These are phyloP conservation scores for Pythium biforme DNA, from an alignment of 352 stramenopile genomes.

Conservation along the genomic window DNA sequence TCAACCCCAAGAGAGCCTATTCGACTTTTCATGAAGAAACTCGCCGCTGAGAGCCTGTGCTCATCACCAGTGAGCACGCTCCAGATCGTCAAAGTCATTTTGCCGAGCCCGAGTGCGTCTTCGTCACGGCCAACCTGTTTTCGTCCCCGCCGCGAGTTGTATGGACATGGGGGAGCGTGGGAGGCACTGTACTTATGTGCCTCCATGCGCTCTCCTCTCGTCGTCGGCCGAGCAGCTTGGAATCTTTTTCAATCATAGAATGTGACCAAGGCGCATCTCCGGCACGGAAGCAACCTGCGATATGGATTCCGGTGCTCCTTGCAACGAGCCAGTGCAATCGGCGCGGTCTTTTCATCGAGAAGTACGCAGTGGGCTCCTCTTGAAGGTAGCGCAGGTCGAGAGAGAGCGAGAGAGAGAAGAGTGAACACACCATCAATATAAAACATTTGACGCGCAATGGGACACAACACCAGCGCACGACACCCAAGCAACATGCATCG, in stretches of 20 bases:
- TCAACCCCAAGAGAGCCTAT: background rate
- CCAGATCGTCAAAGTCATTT: constrained; percentile 1
- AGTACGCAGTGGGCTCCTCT: background rate
- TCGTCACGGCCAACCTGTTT: constrained; percentile 16
- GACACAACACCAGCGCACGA: background rate
- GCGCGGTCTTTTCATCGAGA: background rate
- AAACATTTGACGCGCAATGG: background rate
- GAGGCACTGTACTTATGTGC: constrained; percentile 10
- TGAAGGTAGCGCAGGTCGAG: background rate
- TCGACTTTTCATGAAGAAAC: background rate
- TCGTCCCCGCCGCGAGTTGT: constrained; percentile 9
- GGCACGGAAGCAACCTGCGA: constrained; percentile 1
- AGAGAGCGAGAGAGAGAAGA: constrained; percentile 1
- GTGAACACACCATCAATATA: constrained; percentile 5
- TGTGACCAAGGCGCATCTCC: background rate
- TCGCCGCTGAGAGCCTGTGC: background rate
- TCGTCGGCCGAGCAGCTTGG: constrained; percentile 19
- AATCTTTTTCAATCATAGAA: background rate
- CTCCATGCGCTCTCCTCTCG: background rate
- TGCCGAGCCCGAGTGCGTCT: background rate
- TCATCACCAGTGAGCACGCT: background rate
- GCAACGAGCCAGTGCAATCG: background rate
- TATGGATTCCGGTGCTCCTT: background rate
- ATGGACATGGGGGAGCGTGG: constrained; percentile 1
- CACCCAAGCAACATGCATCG: too few species aligned